Conservation (phyloP, 306 rosid species). For the Cucurbita pepo region DNA sequence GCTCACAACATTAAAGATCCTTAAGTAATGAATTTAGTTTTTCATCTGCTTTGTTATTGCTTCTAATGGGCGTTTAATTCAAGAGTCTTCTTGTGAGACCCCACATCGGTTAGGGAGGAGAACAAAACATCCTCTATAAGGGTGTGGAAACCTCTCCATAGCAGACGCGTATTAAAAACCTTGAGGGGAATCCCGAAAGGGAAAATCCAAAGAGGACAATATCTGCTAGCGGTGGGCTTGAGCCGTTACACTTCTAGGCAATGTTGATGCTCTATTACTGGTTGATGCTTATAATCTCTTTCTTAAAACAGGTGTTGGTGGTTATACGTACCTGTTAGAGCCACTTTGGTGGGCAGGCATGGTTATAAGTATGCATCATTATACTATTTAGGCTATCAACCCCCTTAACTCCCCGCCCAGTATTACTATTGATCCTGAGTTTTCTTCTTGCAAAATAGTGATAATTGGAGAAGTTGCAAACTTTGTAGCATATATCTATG, state of each 20-base stretch:
- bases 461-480: slow-evolving; percentile 84
- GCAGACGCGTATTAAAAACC: no score
- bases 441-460: slow-evolving; percentile 32
- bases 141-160: no score
- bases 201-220: no score
- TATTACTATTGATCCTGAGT: slow-evolving; percentile 1
- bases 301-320: slow-evolving; percentile 59
- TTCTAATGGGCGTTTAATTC: neutral
- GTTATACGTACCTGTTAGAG: slow-evolving; percentile 70
- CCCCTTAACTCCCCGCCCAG: neutral
- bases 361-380: slow-evolving; percentile 62
- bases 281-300: neutral
- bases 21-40: neutral
- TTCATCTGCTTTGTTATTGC: neutral
- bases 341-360: slow-evolving; percentile 99
- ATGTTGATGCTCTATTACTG: neutral
- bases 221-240: no score
- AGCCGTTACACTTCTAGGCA: neutral
- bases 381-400: neutral
- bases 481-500: slow-evolving; percentile 81
- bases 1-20: neutral
- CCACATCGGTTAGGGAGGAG: no score
- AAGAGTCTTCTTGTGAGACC: neutral
- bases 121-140: no score
- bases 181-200: no score